Conservation (phyloP, 2,329 filamentous ascomycete species). For the Pseudocercospora pini-densiflorae region DNA sequence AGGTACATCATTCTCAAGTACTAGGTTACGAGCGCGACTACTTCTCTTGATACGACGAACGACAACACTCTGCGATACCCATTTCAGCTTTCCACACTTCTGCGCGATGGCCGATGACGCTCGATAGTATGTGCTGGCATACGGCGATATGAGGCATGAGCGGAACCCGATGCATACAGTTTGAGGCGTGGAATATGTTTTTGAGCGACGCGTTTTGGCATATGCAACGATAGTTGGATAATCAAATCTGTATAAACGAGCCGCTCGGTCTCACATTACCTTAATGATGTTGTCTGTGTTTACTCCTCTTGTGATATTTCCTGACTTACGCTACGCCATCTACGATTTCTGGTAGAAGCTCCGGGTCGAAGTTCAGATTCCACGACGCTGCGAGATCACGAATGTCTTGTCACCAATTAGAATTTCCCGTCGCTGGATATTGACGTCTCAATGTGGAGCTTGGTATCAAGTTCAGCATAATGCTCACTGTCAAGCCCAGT, state of each 20-base stretch:
- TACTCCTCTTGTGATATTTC: not conserved
- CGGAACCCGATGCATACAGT: conserved; percentile 1
- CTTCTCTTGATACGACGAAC: not conserved
- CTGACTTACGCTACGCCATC: not conserved
- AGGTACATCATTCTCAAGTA: conserved; percentile 90
- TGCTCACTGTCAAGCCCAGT: not conserved
- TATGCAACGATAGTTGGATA: not conserved
- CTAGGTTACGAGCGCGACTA: conserved; percentile 52
- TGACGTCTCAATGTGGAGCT: not conserved
- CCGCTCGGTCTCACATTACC: not conserved
- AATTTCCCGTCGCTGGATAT: too few relatives aligned
- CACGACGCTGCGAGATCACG: too few relatives aligned
- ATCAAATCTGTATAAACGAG: not conserved
- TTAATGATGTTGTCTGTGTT: too few relatives aligned
- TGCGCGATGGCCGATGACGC: not conserved
- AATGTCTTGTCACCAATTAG: too few relatives aligned
- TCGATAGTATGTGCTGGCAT: conserved; percentile 5
- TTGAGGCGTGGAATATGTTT: not conserved
- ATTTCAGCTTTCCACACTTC: not conserved
- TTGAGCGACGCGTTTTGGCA: conserved; percentile 1
- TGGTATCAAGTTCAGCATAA: not conserved
- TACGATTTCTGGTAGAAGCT: too few relatives aligned
- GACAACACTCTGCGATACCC: conserved; percentile 3
- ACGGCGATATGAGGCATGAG: conserved; percentile 6
- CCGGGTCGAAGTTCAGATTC: too few relatives aligned